Base-by-base conservation (phyloP, 2,329 filamentous ascomycete genomes). In the Hymenoscyphus linearis region DNA sequence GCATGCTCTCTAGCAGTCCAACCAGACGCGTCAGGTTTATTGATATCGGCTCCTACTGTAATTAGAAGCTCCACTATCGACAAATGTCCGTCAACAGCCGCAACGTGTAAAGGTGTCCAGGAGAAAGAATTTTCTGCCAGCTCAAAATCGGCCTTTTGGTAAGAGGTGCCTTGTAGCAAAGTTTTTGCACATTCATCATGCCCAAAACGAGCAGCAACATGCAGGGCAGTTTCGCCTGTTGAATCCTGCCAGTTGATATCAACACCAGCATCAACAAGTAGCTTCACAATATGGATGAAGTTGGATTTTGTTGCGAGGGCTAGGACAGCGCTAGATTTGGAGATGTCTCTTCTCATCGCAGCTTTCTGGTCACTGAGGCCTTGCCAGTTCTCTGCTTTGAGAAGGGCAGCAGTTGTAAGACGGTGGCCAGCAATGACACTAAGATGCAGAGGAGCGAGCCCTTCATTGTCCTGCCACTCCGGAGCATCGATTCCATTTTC, bases 1-100 rank as follows among this genome's bases (percentile, higher is more conserved):
- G 95, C 93, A 74, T 99, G 95, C 72, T 99, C 95, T 72, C 88
- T 91, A 0, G 93, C 89, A 2, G 90, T 95, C 95, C 95, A 99
- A 9, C 93, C 93, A 52, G 92, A 97, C 0, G 88, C 89, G 74
- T 99, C 95, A 5, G 81, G 78, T 62, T 84, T 86, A 60, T 87
- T 86, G 2, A 91, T 77, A 62, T 96, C 85, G 0, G 91, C 91
- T 1, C 91, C 91, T 25, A 89, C 88, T 55, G 88, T 83, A 47
- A 96, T 83, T 4, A 99, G 80, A 26, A 95, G 79, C 70, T 92
- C 82, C 0, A 90, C 90, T 47, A 96, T 85, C 0, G 82, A 76
- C 12, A 91, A 75, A 66, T 92, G 88, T 0, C 93, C 93, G 70
- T 99, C 93, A 2, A 98, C 93, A 59, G 89, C 90, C 10, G 93